phyloP scores from a whole-genome alignment of 345 rosid genomes.

The Heritiera fomes region DNA sequence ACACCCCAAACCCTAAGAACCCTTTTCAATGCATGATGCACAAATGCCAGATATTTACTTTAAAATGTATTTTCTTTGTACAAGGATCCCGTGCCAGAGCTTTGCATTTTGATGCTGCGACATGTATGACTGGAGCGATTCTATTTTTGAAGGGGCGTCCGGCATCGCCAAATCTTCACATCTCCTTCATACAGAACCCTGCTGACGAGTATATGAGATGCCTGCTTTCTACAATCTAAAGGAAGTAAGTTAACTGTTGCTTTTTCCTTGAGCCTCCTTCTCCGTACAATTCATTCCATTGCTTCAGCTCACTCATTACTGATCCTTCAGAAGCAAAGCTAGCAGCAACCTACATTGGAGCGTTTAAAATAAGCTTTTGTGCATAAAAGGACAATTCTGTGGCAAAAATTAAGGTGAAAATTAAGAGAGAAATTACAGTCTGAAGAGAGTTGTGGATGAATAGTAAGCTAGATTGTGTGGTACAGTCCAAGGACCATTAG shows the following conservation, averaged over 20 bases:
- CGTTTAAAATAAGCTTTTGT: neutral
- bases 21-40: slow-evolving; percentile 1
- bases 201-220: slow-evolving; percentile 2
- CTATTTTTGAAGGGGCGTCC: slow-evolving; percentile 1
- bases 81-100: neutral
- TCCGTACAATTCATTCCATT: slow-evolving; percentile 88
- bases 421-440: neutral
- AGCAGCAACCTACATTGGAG: slow-evolving; percentile 68
- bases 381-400: neutral
- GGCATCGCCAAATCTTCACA: slow-evolving; percentile 6
- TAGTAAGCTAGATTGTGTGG: neutral
- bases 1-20: neutral
- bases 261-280: slow-evolving; percentile 96
- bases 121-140: neutral
- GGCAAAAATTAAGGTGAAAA: neutral
- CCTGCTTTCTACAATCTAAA: slow-evolving; percentile 37
- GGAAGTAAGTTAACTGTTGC: slow-evolving; percentile 80
- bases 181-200: neutral
- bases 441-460: neutral
- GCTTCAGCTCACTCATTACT: slow-evolving; percentile 74
- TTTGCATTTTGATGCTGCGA: slow-evolving; percentile 9
- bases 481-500: neutral
- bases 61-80: slow-evolving; percentile 1
- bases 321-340: slow-evolving; percentile 87
- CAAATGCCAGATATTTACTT: slow-evolving; percentile 17